Percentiles rank a stretch among this genome's conserved stretches.
phyloP scores from a whole-genome alignment of 1,284 basidiomycete genomes.

The Ganoderma lucidum region DNA sequence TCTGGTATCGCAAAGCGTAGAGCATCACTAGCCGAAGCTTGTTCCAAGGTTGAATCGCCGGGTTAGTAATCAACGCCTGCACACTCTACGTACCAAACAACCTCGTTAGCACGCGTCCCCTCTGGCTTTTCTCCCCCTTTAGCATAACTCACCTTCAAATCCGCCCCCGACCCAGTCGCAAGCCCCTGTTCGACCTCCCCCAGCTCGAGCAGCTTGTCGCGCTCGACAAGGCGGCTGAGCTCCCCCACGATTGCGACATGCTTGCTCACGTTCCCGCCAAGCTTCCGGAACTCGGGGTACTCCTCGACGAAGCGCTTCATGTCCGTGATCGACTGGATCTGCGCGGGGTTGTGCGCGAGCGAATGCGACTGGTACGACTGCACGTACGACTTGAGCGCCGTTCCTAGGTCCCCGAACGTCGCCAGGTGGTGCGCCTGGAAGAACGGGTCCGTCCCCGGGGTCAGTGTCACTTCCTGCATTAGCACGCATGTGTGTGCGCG shows the following conservation, averaged over 20 bases:
- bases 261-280: conserved; percentile 98
- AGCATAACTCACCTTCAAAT: conserved; percentile 73
- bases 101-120: too few species aligned
- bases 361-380: conserved; percentile 93
- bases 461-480: conserved; percentile 92
- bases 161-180: conserved; percentile 90
- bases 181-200: conserved; percentile 98
- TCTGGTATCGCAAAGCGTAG: conserved; percentile 96
- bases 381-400: conserved; percentile 93
- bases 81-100: conserved; percentile 64
- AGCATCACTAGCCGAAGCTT: conserved; percentile 95
- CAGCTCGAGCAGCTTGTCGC: conserved; percentile 87
- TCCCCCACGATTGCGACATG: conserved; percentile 98
- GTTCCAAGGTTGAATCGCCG: conserved; percentile 75
- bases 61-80: conserved; percentile 76
- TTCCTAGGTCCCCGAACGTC: conserved; percentile 97
- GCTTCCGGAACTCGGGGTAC: conserved; percentile 96
- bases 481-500: neutral
- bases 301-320: conserved; percentile 99
- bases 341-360: conserved; percentile 76
- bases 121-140: too few species aligned
- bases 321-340: conserved; percentile 96
- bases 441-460: conserved; percentile 92
- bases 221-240: conserved; percentile 88
- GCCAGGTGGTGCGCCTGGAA: conserved; percentile 92